These are phyloP conservation scores for Mycosphaerella sp. DNA, from an alignment of 2,329 filamentous ascomycete genomes.

Conservation along the genomic window DNA sequence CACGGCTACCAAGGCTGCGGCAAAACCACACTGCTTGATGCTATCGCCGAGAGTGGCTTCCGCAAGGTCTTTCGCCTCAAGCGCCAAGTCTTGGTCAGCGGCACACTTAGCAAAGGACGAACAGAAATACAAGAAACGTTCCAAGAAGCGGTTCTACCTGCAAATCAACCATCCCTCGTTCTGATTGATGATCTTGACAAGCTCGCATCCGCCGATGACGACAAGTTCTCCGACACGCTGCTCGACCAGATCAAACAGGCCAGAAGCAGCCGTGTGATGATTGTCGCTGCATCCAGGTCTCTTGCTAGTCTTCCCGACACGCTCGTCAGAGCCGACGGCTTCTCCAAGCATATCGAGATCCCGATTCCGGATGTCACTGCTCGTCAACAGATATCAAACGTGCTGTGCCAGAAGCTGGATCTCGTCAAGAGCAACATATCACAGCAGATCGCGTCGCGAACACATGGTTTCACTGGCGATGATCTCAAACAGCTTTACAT, in stretches of 20 bases:
- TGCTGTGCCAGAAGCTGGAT: conserved; percentile 49
- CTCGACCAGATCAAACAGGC: conserved; percentile 53
- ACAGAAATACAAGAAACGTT: conserved; percentile 60
- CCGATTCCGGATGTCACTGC: conserved; percentile 67
- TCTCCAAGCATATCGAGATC: conserved; percentile 64
- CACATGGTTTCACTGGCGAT: conserved; percentile 78
- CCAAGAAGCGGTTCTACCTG: conserved; percentile 51
- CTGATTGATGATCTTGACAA: conserved; percentile 72
- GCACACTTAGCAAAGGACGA: conserved; percentile 41
- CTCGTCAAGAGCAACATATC: conserved; percentile 47
- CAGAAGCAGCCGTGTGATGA: conserved; percentile 54
- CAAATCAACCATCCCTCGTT: conserved; percentile 66
- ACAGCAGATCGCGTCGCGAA: conserved; percentile 60
- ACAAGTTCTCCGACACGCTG: conserved; percentile 40
- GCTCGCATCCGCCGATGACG: conserved; percentile 55
- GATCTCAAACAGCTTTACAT: conserved; percentile 65
- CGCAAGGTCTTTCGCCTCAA: conserved; percentile 59
- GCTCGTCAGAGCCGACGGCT: conserved; percentile 59
- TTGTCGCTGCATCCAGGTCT: conserved; percentile 70
- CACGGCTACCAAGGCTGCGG: conserved; percentile 81
- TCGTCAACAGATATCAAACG: conserved; percentile 67
- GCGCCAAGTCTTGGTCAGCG: conserved; percentile 35
- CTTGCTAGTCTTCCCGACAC: conserved; percentile 64
- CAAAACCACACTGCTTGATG: conserved; percentile 68
- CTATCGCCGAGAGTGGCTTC: conserved; percentile 61